Base-by-base conservation (phyloP, 805 yeast species). In the Ogataea angusta region DNA sequence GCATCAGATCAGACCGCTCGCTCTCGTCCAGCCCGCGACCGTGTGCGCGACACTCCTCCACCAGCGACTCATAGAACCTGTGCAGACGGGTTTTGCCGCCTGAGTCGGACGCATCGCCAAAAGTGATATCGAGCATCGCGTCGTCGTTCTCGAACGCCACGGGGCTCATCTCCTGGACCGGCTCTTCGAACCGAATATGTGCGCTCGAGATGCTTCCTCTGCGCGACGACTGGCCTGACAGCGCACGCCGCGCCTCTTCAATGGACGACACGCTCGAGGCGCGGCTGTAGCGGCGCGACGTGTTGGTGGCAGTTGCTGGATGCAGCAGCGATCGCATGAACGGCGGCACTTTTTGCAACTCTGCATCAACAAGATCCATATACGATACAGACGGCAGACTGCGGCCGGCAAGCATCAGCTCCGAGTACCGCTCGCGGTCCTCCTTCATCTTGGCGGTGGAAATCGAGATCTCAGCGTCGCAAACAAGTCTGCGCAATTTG, bases 211-310 rank as follows among this genome's bases (percentile, higher is more conserved):
- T 34, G 29, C 48, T 44, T 3, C 26, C 45, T 31, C 53, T 33
- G 14, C 52, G 47, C 5, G 52, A 45, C 7, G 47, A 40, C 9
- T 41, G 31, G 19, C 30, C 38, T 2, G 43, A 36, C 16, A 23
- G 37, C 7, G 51, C 54, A 15, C 59, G 36, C 49, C 62, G 47
- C 16, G 52, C 60, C 17, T 42, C 47, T 48, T 57, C 62, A 30
- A 57, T 52, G 3, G 60, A 56, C 4, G 59, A 48, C 9, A 52
- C 54, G 33, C 53, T 47, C 18, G 60, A 56, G 5, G 56, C 51
- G 26, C 59, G 43, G 22, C 53, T 44, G 23, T 25, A 27, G 14
- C 45, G 38, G 13, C 48, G 30, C 2, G 32, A 12, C 21, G 19
- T 10, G 2, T 34, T 38, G 16, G 24, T 22, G 4, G 27, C 22